phyloP scores from a whole-genome alignment of 768 basidiomycete species.

The Termitomyces sp. region DNA sequence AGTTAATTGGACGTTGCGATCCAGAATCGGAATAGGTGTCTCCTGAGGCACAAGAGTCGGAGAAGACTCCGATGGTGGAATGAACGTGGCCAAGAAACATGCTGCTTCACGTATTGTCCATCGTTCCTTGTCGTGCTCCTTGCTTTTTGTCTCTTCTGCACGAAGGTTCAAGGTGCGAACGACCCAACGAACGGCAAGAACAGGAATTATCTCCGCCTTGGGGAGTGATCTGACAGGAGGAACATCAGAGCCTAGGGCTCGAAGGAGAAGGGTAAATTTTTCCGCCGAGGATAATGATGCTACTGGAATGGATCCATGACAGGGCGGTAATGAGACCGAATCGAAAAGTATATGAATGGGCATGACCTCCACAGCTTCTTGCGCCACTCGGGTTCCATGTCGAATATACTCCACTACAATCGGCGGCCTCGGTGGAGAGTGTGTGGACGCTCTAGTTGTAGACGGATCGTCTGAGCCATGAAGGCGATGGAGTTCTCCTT shows the following conservation, averaged over 20 bases:
- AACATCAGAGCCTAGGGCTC: slow-evolving; percentile 49
- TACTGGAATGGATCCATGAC: slow-evolving; percentile 33
- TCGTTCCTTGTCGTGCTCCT: slow-evolving; percentile 58
- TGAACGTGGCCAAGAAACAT: slow-evolving; percentile 52
- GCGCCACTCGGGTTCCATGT: slow-evolving; percentile 58
- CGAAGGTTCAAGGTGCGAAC: slow-evolving; percentile 44
- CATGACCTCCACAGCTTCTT: slow-evolving; percentile 51
- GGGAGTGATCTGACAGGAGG: slow-evolving; percentile 41
- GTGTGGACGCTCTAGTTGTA: slow-evolving; percentile 28
- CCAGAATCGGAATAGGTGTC: slow-evolving; percentile 33
- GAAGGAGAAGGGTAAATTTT: slow-evolving; percentile 51
- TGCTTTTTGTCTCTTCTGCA: slow-evolving; percentile 43
- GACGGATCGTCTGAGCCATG: slow-evolving; percentile 34
- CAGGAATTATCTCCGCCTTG: slow-evolving; percentile 39
- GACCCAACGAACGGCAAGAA: slow-evolving; percentile 62
- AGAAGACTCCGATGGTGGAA: slow-evolving; percentile 14
- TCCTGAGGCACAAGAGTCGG: slow-evolving; percentile 7
- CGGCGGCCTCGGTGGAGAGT: slow-evolving; percentile 23
- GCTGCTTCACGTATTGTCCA: slow-evolving; percentile 65
- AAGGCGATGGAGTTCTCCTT: slow-evolving; percentile 59
- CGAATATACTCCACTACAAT: slow-evolving; percentile 56
- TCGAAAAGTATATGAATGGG: slow-evolving; percentile 42
- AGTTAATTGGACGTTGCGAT: slow-evolving; percentile 62
- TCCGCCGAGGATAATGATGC: slow-evolving; percentile 43
- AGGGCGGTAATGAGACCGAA: slow-evolving; percentile 29